These are phyloP conservation scores for Fraxinus ornus DNA, from an alignment of 305 asterid genomes.

Conservation along the genomic window DNA sequence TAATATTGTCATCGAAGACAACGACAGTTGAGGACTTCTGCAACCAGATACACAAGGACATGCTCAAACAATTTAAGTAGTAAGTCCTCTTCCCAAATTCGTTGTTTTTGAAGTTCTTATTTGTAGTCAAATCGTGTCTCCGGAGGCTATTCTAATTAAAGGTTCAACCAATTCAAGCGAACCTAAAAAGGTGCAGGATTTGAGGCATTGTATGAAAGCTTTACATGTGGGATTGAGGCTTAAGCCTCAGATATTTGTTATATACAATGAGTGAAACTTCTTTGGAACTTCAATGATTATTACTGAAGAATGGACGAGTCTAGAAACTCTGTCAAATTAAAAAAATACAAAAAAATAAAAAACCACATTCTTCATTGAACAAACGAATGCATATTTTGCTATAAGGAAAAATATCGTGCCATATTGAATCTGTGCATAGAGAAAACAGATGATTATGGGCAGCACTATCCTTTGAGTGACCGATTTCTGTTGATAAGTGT, in stretches of 20 bases:
- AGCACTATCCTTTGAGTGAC: neutral
- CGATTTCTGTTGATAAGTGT: neutral
- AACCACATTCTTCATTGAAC: neutral
- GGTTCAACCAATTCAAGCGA: neutral
- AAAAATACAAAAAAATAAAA: neutral
- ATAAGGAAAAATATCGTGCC: neutral
- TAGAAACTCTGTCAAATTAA: neutral
- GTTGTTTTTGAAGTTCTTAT: neutral
- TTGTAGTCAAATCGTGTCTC: neutral
- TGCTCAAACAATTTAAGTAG: slow-evolving; percentile 92
- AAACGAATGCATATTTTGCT: neutral
- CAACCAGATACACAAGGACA: slow-evolving; percentile 85
- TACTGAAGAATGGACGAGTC: neutral
- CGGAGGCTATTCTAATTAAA: neutral
- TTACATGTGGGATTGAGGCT: neutral
- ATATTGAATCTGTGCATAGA: neutral
- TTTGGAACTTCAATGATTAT: neutral
- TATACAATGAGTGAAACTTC: neutral
- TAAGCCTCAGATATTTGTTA: neutral
- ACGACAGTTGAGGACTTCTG: slow-evolving; percentile 92
- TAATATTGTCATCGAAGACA: slow-evolving; percentile 81
- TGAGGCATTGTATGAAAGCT: neutral
- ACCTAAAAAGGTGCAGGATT: neutral
- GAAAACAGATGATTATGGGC: neutral
- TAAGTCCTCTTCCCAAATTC: slow-evolving; percentile 33